Base-by-base conservation (phyloP, 106 monocot genomes). In the Phalaenopsis aphrodite region DNA sequence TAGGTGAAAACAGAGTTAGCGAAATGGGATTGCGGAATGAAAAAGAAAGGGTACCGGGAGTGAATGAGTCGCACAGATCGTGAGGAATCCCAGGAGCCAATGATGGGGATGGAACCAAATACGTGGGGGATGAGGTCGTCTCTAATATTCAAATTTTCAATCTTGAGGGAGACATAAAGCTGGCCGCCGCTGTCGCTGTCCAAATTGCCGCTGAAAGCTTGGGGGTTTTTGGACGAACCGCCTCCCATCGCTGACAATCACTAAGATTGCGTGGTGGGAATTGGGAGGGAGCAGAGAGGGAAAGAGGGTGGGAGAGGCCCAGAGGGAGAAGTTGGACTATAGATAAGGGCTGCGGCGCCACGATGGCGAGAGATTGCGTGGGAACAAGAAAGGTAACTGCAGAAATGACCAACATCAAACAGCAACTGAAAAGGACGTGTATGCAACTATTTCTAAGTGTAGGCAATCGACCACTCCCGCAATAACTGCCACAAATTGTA, bases 131-230 rank as follows among this genome's bases (percentile, higher is more conserved):
- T 46, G 48, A 92, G 84, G 45, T 90, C 85, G 19, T 77, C 39
- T 36, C 55, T 79, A 43, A 61, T 66, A 47, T 75, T 75, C 56
- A 84, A 81, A 64, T 84, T 86, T 84, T 87, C 95, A 82, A 95
- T 84, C 77, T 88, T 90, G 69, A 92, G 84, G 18, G 95, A 95
- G n/a, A 95, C 90, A 82, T 87, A 90, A 14, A 94, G 82, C 84
- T 87, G 87, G 38, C 84, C 81, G 69, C 39, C 49, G 36, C 17
- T 5, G 49, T 11, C 81, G 36, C 78, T 36, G 5, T 82, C 82
- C 5, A 69, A 14, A 7, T 42, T 77, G 77, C 81, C 75, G n/a
- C 74, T 72, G 75, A 37, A 75, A 78, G 84, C 84, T 24, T 73
- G 84, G 37, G 66, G 47, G 45, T 61, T 69, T 80, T 75, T 84